phyloP scores from a whole-genome alignment of 352 stramenopile genomes.

The Globisporangium sylvaticum region DNA sequence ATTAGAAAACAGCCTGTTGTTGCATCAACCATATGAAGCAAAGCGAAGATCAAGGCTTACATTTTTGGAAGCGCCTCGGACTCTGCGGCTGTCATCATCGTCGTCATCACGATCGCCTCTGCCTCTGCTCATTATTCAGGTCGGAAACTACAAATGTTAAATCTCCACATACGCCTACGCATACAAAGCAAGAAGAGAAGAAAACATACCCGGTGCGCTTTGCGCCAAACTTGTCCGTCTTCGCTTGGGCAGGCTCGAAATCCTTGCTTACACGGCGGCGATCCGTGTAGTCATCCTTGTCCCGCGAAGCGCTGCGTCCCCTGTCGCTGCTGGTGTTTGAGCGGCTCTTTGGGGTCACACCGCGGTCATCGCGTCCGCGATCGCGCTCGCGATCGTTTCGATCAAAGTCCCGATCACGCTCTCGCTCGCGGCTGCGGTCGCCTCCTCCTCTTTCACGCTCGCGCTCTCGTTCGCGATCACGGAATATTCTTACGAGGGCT shows the following conservation, averaged over 20 bases:
- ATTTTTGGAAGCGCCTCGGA: conserved; percentile 28
- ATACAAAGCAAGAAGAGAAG: not conserved
- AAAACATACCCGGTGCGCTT: conserved; percentile 32
- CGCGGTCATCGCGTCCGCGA: conserved; percentile 30
- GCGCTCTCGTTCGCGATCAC: conserved; percentile 34
- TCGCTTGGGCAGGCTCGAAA: conserved; percentile 24
- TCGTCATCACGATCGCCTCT: conserved; percentile 48
- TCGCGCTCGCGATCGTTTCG: conserved; percentile 23
- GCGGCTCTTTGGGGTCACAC: conserved; percentile 24
- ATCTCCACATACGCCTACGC: not conserved
- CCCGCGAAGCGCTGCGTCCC: conserved; percentile 18
- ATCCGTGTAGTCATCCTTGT: conserved; percentile 29
- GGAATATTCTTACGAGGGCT: conserved; percentile 60
- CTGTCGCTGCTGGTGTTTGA: conserved; percentile 30
- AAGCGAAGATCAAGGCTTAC: conserved; percentile 22
- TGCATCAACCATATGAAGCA: not conserved
- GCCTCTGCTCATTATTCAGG: conserved; percentile 9
- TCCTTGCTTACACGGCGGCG: conserved; percentile 38
- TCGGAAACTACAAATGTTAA: not conserved
- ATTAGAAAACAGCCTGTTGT: not conserved
- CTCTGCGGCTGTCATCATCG: conserved; percentile 42
- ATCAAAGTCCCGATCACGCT: conserved; percentile 30
- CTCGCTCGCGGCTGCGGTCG: conserved; percentile 27
- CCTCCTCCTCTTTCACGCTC: conserved; percentile 25
- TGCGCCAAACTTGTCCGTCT: conserved; percentile 21